phyloP scores from a whole-genome alignment of 208 protist species.

The Trypanosoma platydactyli region DNA sequence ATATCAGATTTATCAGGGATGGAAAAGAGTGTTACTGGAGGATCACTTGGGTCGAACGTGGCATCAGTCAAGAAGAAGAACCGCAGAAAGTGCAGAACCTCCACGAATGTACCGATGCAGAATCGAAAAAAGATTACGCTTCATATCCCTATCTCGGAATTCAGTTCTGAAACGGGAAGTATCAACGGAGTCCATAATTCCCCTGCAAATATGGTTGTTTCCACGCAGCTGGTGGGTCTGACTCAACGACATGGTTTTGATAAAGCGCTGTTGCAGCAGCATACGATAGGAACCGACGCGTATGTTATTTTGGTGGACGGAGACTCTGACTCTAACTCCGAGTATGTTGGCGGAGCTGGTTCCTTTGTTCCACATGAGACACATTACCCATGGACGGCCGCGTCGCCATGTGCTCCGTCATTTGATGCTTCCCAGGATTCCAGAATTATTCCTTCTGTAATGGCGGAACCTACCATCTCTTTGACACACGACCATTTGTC shows the following conservation, averaged over 20 bases:
- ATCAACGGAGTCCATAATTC: no score
- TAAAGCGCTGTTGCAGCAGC: slow-evolving; percentile 15
- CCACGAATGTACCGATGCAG: background rate
- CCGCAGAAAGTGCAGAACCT: background rate
- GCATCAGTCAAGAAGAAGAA: background rate
- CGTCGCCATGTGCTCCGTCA: background rate
- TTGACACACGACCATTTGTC: background rate
- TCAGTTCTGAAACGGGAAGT: background rate
- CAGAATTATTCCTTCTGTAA: background rate
- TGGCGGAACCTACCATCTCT: no score
- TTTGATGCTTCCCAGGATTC: background rate
- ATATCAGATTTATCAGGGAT: slow-evolving; percentile 6
- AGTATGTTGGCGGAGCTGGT: no score
- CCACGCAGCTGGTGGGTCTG: slow-evolving; percentile 11
- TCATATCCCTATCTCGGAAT: slow-evolving; percentile 1
- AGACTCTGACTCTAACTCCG: background rate
- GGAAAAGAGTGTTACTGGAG: background rate
- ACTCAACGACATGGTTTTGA: slow-evolving; percentile 14
- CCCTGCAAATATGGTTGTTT: background rate
- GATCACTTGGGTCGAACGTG: background rate
- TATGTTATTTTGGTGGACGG: slow-evolving; percentile 22
- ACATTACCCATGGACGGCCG: background rate
- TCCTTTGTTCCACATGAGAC: background rate
- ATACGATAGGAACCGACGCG: slow-evolving; percentile 29
- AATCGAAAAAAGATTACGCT: slow-evolving; percentile 10